These are phyloP conservation scores for Inosperma sp. DNA, from an alignment of 768 basidiomycete species.

Conservation along the genomic window DNA sequence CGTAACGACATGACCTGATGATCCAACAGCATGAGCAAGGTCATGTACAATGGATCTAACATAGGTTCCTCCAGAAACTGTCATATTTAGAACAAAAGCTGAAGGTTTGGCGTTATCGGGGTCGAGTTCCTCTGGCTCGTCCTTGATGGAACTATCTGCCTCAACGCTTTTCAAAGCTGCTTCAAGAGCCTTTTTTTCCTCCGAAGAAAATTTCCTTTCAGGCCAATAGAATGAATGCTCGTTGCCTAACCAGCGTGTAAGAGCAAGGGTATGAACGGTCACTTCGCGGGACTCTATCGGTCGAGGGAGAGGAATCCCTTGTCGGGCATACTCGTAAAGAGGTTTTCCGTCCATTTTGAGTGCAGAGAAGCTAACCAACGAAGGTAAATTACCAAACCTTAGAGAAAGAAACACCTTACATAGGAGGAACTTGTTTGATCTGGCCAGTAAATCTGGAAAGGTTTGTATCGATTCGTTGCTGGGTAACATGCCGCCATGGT, in stretches of 20 bases:
- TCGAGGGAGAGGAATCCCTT: constrained; percentile 85
- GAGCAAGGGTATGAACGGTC: constrained; percentile 74
- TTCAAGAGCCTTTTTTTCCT: constrained; percentile 67
- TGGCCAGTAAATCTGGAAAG: constrained; percentile 78
- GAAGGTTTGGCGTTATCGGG: constrained; percentile 46
- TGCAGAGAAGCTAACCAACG: constrained; percentile 79
- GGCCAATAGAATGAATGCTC: constrained; percentile 81
- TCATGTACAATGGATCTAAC: constrained; percentile 96
- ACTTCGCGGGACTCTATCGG: constrained; percentile 87
- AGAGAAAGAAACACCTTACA: constrained; percentile 45
- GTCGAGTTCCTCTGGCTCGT: constrained; percentile 32
- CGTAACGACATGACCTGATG: constrained; percentile 90
- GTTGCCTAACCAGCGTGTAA: constrained; percentile 71
- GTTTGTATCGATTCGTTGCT: constrained; percentile 62
- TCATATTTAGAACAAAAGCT: constrained; percentile 87
- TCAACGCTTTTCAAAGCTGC: constrained; percentile 54
- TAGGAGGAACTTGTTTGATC: constrained; percentile 87
- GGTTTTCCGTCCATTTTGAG: constrained; percentile 98
- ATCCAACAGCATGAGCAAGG: constrained; percentile 75
- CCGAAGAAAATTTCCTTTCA: constrained; percentile 56
- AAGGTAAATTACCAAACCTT: background rate
- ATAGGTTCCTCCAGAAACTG: constrained; percentile 94
- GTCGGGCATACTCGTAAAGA: constrained; percentile 91
- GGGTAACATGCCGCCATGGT: constrained; percentile 81
- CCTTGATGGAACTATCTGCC: constrained; percentile 34